Conservation (phyloP, 2,329 filamentous ascomycete species). For the Cryphonectria parasitica region DNA sequence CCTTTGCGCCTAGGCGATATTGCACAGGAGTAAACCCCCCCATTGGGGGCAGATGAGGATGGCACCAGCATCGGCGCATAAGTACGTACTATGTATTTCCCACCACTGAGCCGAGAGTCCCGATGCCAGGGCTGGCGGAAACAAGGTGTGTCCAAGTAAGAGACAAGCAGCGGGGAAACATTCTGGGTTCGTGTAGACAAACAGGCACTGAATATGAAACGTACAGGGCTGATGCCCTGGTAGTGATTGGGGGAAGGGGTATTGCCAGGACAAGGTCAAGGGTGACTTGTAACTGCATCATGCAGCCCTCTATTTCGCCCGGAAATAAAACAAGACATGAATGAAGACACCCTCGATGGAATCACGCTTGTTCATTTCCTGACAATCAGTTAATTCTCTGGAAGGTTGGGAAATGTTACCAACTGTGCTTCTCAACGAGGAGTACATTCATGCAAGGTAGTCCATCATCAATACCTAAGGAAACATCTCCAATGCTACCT, state of each 20-base stretch:
- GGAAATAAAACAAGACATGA: too few species aligned
- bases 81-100: not conserved
- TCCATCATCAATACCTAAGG: too few species aligned
- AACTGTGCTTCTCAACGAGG: too few species aligned
- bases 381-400: too few species aligned
- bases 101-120: not conserved
- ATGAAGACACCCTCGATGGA: too few species aligned
- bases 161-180: constrained; percentile 1
- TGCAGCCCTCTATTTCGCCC: too few species aligned
- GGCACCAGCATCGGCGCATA: not conserved
- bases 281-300: too few species aligned
- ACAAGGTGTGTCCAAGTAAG: not conserved
- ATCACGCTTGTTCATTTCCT: too few species aligned
- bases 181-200: not conserved
- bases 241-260: not conserved
- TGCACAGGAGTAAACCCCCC: not conserved
- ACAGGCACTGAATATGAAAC: not conserved
- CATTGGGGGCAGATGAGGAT: not conserved
- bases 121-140: not conserved
- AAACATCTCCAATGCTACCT: too few species aligned
- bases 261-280: too few species aligned
- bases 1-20: not conserved
- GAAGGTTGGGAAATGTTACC: too few species aligned
- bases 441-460: too few species aligned
- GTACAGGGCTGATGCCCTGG: not conserved